Conservation (phyloP, 352 stramenopile species). For the Pythium periplocum region DNA sequence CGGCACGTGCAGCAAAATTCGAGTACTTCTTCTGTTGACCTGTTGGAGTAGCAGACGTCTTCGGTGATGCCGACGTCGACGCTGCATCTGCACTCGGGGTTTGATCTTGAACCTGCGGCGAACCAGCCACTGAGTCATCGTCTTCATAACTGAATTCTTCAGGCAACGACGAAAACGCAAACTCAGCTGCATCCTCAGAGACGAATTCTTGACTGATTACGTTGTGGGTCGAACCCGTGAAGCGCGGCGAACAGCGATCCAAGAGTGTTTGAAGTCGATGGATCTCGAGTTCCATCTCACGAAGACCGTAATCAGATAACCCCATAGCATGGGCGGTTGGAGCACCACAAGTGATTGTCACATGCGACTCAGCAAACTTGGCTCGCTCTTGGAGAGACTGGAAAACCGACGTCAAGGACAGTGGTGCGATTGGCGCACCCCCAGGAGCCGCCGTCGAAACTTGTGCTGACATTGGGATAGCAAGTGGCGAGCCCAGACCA, state of each 20-base stretch:
- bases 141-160: conserved; percentile 37
- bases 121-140: conserved; percentile 7
- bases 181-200: conserved; percentile 42
- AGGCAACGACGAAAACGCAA: conserved; percentile 44
- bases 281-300: conserved; percentile 82
- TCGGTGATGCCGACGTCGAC: too few species aligned
- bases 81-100: not conserved
- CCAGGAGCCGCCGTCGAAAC: too few species aligned
- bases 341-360: conserved; percentile 73
- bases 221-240: conserved; percentile 20
- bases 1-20: conserved; percentile 49
- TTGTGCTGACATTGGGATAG: too few species aligned
- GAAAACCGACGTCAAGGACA: not conserved
- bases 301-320: conserved; percentile 62
- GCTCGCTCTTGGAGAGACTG: conserved; percentile 18
- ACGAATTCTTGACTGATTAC: conserved; percentile 30
- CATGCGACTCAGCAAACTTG: conserved; percentile 51
- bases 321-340: conserved; percentile 80
- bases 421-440: conserved; percentile 2
- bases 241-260: conserved; percentile 49
- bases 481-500: conserved; percentile 18
- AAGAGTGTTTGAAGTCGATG: conserved; percentile 54
- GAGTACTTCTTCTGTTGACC: conserved; percentile 37
- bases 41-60: not conserved
- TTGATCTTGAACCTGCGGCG: not conserved